Percentiles rank a stretch among this genome's conserved stretches.
Evolutionary conservation across 441 rosid species (phyloP).

Genomic region (Erodium texanum): DNA sequence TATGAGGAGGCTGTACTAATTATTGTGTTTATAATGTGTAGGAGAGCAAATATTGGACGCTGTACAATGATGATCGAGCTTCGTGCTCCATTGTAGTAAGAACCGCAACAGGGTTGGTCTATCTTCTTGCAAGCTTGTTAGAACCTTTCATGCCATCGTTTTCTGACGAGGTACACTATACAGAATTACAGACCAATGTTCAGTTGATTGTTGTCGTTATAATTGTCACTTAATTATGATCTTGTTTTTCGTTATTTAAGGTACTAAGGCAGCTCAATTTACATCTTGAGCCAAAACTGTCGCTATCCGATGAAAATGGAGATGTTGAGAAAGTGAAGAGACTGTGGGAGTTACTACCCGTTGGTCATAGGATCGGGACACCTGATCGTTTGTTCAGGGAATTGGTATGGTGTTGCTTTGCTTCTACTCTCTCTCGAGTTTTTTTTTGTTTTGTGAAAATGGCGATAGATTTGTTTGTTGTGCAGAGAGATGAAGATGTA

Average conservation of each 20-base stretch:
- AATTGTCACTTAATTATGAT: too few species aligned
- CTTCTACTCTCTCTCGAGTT: not conserved
- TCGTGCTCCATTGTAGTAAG: constrained; percentile 74
- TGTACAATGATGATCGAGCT: constrained; percentile 63
- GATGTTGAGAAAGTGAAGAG: constrained; percentile 48
- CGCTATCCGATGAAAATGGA: constrained; percentile 60
- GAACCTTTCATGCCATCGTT: constrained; percentile 98
- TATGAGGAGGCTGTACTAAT: not conserved
- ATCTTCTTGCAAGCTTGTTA: constrained; percentile 69
- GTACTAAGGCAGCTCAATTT: constrained; percentile 85
- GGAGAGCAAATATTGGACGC: constrained; percentile 86
- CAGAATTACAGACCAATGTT: too few species aligned
- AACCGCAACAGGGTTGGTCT: constrained; percentile 73
- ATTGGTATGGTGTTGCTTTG: constrained; percentile 39
- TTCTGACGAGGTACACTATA: constrained; percentile 54
- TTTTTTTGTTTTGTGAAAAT: not conserved
- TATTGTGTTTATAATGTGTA: constrained; percentile 19
- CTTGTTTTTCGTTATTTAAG: constrained; percentile 31
- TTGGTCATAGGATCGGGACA: constrained; percentile 62
- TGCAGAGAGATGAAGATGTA: constrained; percentile 68
- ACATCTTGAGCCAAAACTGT: constrained; percentile 34
- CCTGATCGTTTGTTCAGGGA: constrained; percentile 86
- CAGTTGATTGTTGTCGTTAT: too few species aligned
- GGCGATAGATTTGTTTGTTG: constrained; percentile 11
- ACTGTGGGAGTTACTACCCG: constrained; percentile 76